Base-by-base conservation (phyloP, 2,329 filamentous ascomycete genomes). In the Drechmeria coniospora region DNA sequence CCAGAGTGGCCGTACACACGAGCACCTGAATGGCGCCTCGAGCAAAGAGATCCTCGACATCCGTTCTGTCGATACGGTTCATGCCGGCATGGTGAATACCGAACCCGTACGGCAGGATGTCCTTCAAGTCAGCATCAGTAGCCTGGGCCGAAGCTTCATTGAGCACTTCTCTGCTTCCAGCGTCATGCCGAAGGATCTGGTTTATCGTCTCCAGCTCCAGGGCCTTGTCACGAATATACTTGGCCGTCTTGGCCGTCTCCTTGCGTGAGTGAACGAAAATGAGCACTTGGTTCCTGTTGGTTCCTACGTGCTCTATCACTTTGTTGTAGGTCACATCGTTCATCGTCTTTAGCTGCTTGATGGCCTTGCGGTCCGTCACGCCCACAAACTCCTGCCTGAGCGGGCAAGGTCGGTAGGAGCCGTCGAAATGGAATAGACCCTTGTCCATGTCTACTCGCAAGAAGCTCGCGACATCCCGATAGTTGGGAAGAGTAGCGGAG, bases 281-380 rank as follows among this genome's bases (percentile, higher is more conserved):
- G 21, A 98, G 72, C 86, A 98, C 94, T 53, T 98, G 90, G 44
- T 98, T 93, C 37, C 81, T 74, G 45, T 92, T 79, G 33, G 79
- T 76, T 6, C 90, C 90, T 17, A 94, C 87, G 47, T 95, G 87
- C 53, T 98, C 90, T 30, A 98, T 70, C 16, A 94, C 86, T 54
- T 98, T 98, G 38, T 77, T 92, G 53, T 98, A 98, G 32, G 84
- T 94, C 30, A 98, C 86, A 43, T 98, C 90, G 47, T 98, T 98
- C 90, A 98, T 98, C 1, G 81, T 92, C 65, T 95, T 94, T 30
- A 98, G 63, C 52, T 98, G 90, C 57, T 95, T 98, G 57, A 98
- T 98, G 5, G 90, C 81, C 52, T 95, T 95, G 59, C 90, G 92
- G 41, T 98, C 90, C 0, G 87, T 94, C 23, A 98, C 80, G 29